These are phyloP conservation scores for Abrus precatorius DNA, from an alignment of 306 rosid genomes.

Conservation along the genomic window DNA sequence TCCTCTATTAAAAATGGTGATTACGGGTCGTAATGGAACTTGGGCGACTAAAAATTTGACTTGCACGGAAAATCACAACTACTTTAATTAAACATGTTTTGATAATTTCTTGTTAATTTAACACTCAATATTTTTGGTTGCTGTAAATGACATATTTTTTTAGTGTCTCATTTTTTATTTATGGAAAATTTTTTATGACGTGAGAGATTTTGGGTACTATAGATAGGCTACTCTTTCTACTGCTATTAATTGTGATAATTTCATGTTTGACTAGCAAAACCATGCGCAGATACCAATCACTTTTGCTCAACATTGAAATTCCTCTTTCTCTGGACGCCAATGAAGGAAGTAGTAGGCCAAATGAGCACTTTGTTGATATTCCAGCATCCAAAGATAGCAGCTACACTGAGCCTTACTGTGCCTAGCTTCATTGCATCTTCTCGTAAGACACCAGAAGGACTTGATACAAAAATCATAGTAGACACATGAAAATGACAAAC, in stretches of 20 bases:
- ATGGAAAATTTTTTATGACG: too few species aligned
- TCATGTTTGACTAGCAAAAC: slow-evolving; percentile 17
- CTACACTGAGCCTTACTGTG: slow-evolving; percentile 5
- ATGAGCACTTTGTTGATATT: slow-evolving; percentile 37
- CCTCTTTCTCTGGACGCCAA: background rate
- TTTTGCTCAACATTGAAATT: background rate
- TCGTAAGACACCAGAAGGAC: background rate
- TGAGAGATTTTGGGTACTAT: background rate
- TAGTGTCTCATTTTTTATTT: too few species aligned
- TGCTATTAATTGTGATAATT: slow-evolving; percentile 33
- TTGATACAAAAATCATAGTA: too few species aligned
- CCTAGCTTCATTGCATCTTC: slow-evolving; percentile 19
- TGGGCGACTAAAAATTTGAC: background rate
- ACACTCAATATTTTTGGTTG: too few species aligned
- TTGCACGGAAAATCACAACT: background rate
- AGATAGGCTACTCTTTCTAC: background rate
- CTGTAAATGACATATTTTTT: too few species aligned
- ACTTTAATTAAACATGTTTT: background rate
- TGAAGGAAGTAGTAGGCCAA: slow-evolving; percentile 16
- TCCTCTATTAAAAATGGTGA: too few species aligned
- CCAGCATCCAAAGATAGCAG: slow-evolving; percentile 18
- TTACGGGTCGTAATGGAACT: too few species aligned
- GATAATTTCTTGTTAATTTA: too few species aligned
- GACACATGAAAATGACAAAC: too few species aligned
- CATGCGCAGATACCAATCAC: slow-evolving; percentile 22